Evolutionary conservation across 2,329 filamentous ascomycete species (phyloP).

Genomic region (Atkinsonella hypoxylon): DNA sequence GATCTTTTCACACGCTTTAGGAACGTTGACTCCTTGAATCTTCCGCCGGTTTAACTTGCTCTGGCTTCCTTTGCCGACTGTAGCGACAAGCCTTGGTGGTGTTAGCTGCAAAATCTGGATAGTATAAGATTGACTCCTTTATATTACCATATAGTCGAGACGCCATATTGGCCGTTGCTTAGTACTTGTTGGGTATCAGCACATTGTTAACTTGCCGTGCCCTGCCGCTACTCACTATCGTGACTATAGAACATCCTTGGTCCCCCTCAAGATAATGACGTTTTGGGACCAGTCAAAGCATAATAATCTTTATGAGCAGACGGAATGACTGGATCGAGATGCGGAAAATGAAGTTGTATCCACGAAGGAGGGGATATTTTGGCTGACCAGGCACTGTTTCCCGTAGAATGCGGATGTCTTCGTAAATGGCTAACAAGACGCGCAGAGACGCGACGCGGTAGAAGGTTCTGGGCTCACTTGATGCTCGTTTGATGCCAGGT

Average conservation of each 20-base stretch:
- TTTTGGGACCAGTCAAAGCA: not conserved
- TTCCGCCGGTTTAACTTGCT: constrained; percentile 73
- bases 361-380: not conserved
- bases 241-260: constrained; percentile 83
- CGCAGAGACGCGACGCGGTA: not conserved
- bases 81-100: constrained; percentile 69
- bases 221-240: constrained; percentile 49
- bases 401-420: not conserved
- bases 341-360: not conserved
- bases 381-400: not conserved
- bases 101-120: not conserved
- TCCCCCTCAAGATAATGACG: not conserved
- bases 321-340: not conserved
- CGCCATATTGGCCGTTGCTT: constrained; percentile 75
- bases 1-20: constrained; percentile 82
- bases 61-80: constrained; percentile 61
- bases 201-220: no score
- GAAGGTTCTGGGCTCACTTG: not conserved
- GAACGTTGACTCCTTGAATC: constrained; percentile 78
- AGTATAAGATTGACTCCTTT: no score
- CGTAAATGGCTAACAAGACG: not conserved
- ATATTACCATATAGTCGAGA: constrained; percentile 82
- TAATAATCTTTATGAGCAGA: not conserved
- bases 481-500: not conserved
- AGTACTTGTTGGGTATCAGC: constrained; percentile 42